Conservation (phyloP, 2,329 filamentous ascomycete species). For the Phoma sp. region DNA sequence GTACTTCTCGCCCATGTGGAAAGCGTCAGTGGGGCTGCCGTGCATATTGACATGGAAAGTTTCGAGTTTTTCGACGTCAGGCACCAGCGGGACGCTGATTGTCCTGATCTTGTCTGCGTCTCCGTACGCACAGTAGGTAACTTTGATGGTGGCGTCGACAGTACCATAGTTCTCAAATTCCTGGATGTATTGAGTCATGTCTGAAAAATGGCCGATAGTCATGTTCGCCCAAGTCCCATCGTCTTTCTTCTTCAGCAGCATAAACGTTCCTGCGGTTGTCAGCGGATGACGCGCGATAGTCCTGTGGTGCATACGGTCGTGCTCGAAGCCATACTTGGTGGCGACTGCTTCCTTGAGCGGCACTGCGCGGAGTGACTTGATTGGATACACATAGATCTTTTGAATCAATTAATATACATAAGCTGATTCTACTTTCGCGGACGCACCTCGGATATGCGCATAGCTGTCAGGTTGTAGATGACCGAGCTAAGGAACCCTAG, state of each 20-base stretch:
- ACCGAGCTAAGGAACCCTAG: constrained; percentile 30
- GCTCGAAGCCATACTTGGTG: constrained; percentile 53
- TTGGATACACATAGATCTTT: constrained; percentile 55
- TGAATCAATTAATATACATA: constrained; percentile 1
- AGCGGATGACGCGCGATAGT: neutral
- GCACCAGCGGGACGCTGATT: constrained; percentile 50
- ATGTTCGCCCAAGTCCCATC: constrained; percentile 50
- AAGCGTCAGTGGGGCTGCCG: constrained; percentile 49
- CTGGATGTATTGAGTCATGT: constrained; percentile 52
- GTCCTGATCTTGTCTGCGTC: constrained; percentile 30
- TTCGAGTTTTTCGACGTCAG: constrained; percentile 45
- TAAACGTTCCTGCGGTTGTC: constrained; percentile 33
- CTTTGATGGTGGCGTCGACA: constrained; percentile 40
- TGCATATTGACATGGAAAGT: constrained; percentile 53
- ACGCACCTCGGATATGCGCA: constrained; percentile 44
- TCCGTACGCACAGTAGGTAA: constrained; percentile 49
- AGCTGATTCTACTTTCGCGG: neutral
- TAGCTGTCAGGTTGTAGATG: constrained; percentile 29
- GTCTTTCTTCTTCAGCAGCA: constrained; percentile 50
- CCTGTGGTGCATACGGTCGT: constrained; percentile 45
- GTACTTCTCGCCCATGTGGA: constrained; percentile 51
- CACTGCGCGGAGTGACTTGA: constrained; percentile 54
- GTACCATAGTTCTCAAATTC: constrained; percentile 40
- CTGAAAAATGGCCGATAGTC: constrained; percentile 48
- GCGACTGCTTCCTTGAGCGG: constrained; percentile 48